Conservation (phyloP, 1,284 basidiomycete genomes). For the Boletellus deceptivus region DNA sequence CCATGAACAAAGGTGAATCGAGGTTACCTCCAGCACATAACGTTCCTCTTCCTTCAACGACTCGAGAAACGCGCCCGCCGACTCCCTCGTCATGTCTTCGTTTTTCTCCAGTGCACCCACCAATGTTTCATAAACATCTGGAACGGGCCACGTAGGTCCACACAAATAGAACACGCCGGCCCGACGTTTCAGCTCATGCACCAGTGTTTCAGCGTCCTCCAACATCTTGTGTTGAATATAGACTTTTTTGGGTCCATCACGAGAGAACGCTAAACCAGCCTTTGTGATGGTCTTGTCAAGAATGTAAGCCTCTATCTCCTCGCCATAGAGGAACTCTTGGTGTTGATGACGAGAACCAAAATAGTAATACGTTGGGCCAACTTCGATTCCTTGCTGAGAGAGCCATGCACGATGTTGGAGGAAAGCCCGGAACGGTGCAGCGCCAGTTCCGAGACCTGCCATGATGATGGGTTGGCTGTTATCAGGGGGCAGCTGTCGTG, state of each 20-base stretch:
- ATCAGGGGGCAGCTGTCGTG: conserved; percentile 74
- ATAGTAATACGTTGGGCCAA: conserved; percentile 95
- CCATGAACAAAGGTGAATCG: background rate
- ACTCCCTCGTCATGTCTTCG: conserved; percentile 62
- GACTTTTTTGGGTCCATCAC: conserved; percentile 88
- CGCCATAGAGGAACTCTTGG: conserved; percentile 95
- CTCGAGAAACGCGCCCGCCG: conserved; percentile 85
- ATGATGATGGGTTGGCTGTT: conserved; percentile 93
- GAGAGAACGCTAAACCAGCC: conserved; percentile 94
- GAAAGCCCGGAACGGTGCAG: conserved; percentile 98
- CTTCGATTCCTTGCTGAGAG: conserved; percentile 69
- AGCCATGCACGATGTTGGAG: conserved; percentile 92
- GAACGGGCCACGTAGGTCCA: conserved; percentile 98
- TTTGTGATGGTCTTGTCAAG: conserved; percentile 82
- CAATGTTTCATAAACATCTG: conserved; percentile 93
- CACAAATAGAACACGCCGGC: conserved; percentile 94
- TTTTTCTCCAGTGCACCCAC: conserved; percentile 76
- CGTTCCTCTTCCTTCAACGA: conserved; percentile 95
- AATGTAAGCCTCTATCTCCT: conserved; percentile 85
- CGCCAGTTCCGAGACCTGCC: conserved; percentile 97
- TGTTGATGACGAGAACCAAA: conserved; percentile 96
- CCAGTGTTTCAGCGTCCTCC: conserved; percentile 80
- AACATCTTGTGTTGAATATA: conserved; percentile 99
- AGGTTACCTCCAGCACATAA: conserved; percentile 89
- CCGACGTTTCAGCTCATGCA: conserved; percentile 67